Percentiles rank a stretch among this genome's conserved stretches.
phyloP scores from a whole-genome alignment of 306 rosid species.

The Lathyrus tuberosus region DNA sequence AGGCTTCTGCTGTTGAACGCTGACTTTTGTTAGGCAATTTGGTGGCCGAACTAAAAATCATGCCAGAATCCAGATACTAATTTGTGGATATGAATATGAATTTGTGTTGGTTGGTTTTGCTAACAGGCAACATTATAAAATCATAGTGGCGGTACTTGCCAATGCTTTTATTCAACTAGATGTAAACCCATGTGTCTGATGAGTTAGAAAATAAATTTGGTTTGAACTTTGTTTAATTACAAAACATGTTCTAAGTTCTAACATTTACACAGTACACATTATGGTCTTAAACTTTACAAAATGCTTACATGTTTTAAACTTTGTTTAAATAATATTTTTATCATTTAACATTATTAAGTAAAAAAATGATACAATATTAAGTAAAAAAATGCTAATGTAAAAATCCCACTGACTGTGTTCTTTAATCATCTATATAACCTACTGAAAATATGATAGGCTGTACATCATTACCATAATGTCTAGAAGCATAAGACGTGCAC shows the following conservation, averaged over 20 bases:
- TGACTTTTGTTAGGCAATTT: slow-evolving; percentile 33
- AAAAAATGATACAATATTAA: background rate
- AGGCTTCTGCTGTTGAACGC: slow-evolving; percentile 29
- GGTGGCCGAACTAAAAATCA: slow-evolving; percentile 22
- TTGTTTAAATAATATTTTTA: no score
- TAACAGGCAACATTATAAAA: slow-evolving; percentile 25
- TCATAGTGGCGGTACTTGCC: slow-evolving; percentile 9
- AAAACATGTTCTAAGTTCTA: background rate
- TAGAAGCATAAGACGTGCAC: background rate
- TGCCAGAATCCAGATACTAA: slow-evolving; percentile 23
- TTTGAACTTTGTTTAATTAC: background rate
- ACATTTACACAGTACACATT: background rate
- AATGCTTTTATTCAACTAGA: background rate
- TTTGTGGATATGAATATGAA: slow-evolving; percentile 12
- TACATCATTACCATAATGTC: background rate
- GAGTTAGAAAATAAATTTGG: background rate
- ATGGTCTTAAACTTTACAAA: no score
- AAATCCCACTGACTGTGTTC: background rate
- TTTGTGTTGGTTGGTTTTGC: slow-evolving; percentile 23
- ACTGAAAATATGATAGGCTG: slow-evolving; percentile 5
- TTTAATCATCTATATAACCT: slow-evolving; percentile 8
- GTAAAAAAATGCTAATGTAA: background rate
- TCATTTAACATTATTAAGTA: no score
- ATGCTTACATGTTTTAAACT: no score
- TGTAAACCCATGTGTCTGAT: background rate